phyloP scores from a whole-genome alignment of 306 rosid genomes.

The Ammopiptanthus mongolicus region DNA sequence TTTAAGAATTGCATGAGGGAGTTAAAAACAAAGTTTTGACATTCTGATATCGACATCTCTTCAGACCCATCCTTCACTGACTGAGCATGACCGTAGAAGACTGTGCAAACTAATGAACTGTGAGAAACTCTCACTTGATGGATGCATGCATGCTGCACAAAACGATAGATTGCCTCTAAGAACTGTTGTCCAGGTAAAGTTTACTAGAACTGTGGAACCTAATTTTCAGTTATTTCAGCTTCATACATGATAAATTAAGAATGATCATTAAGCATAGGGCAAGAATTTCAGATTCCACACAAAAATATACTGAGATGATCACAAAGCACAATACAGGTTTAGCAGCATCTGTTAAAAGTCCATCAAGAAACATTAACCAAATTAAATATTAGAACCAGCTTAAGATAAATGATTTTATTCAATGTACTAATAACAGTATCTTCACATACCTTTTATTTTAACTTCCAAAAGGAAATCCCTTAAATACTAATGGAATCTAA shows the following conservation, averaged over 20 bases:
- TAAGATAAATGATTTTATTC: neutral
- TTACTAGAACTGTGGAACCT: constrained; percentile 12
- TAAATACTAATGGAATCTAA: neutral
- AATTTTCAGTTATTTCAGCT: neutral
- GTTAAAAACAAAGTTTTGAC: constrained; percentile 16
- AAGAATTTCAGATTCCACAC: neutral
- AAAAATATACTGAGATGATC: neutral
- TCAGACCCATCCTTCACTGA: constrained; percentile 70
- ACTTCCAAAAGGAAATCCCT: neutral
- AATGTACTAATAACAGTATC: neutral
- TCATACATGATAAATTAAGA: constrained; percentile 9
- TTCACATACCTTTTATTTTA: neutral
- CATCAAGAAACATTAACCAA: neutral
- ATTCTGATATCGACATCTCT: constrained; percentile 18
- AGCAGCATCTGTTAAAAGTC: constrained; percentile 1
- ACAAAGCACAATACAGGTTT: neutral
- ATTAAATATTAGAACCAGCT: constrained; percentile 2
- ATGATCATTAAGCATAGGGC: neutral
- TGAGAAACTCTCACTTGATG: constrained; percentile 89
- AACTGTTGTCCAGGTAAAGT: constrained; percentile 77
- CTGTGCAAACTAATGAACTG: constrained; percentile 86
- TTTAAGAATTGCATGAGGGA: neutral
- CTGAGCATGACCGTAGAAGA: constrained; percentile 80
- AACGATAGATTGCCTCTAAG: constrained; percentile 89
- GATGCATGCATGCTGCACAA: constrained; percentile 88